Conservation (phyloP, 352 stramenopile genomes). For the Phytopythium helicoides region DNA sequence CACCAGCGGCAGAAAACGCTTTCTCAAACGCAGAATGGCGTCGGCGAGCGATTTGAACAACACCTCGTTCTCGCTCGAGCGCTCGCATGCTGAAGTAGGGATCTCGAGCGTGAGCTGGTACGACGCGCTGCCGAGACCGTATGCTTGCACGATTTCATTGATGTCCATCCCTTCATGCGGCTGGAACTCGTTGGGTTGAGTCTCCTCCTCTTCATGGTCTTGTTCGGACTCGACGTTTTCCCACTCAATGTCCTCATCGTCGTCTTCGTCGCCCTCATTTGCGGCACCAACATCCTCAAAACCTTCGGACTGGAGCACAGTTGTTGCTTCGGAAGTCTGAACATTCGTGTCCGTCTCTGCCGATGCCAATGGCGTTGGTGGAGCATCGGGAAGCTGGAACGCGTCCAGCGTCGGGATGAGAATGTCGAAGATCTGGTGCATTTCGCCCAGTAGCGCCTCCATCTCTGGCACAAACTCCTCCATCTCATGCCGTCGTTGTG, state of each 20-base stretch:
- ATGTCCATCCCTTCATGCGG: constrained; percentile 53
- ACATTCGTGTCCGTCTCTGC: no score
- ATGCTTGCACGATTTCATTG: constrained; percentile 77
- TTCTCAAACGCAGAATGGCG: constrained; percentile 56
- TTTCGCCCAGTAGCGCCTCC: constrained; percentile 58
- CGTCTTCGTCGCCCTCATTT: constrained; percentile 9
- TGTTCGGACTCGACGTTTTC: constrained; percentile 20
- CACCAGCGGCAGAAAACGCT: constrained; percentile 70
- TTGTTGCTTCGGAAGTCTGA: no score
- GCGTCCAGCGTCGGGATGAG: constrained; percentile 68
- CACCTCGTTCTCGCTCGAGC: constrained; percentile 67
- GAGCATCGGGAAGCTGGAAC: constrained; percentile 31
- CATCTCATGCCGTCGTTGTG: constrained; percentile 46
- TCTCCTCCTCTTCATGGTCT: constrained; percentile 3
- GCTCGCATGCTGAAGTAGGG: constrained; percentile 47
- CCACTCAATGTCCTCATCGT: constrained; percentile 24
- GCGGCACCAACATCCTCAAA: neutral
- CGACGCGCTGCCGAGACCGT: constrained; percentile 70
- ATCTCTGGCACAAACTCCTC: constrained; percentile 49
- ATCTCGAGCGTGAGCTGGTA: constrained; percentile 76
- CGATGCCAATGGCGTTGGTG: neutral
- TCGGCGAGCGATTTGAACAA: constrained; percentile 55
- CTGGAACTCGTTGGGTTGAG: constrained; percentile 15
- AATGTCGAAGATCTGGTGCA: constrained; percentile 77
- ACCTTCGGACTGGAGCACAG: neutral